Evolutionary conservation across 805 yeast genomes (phyloP).

Genomic region (Wickerhamiella bombiphila): DNA sequence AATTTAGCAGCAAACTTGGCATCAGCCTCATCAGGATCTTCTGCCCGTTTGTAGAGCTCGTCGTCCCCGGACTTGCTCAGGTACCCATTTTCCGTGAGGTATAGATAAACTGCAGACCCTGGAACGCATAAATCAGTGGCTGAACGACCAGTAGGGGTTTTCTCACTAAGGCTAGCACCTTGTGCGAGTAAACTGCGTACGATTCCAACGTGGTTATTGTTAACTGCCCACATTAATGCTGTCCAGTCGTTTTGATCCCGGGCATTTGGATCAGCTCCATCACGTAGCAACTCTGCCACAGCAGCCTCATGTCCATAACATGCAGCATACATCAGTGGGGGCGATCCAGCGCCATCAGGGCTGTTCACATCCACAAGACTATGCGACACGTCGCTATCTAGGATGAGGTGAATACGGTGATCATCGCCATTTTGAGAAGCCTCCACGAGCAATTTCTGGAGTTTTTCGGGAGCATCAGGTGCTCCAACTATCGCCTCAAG

Average conservation of each 20-base stretch:
- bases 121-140: slow-evolving; percentile 48
- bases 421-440: slow-evolving; percentile 27
- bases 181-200: slow-evolving; percentile 55
- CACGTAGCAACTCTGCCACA: slow-evolving; percentile 24
- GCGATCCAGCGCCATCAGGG: slow-evolving; percentile 24
- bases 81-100: slow-evolving; percentile 29
- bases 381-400: slow-evolving; percentile 17
- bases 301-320: slow-evolving; percentile 28
- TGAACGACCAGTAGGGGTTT: slow-evolving; percentile 31
- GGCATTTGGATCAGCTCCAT: slow-evolving; percentile 25
- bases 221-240: slow-evolving; percentile 91
- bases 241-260: slow-evolving; percentile 30
- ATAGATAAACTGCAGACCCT: slow-evolving; percentile 37
- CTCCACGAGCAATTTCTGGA: slow-evolving; percentile 22
- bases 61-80: not conserved
- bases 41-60: slow-evolving; percentile 14
- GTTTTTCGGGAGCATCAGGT: slow-evolving; percentile 12
- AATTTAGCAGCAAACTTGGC: slow-evolving; percentile 11
- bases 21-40: slow-evolving; percentile 16
- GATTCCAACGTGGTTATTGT: slow-evolving; percentile 76
- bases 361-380: slow-evolving; percentile 21
- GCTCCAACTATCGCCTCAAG: slow-evolving; percentile 16
- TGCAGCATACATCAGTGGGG: slow-evolving; percentile 27
- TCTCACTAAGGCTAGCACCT: slow-evolving; percentile 28
- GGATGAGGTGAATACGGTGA: slow-evolving; percentile 19